Evolutionary conservation across 768 basidiomycete species (phyloP).

Genomic region (Xanthoconium purpureum): DNA sequence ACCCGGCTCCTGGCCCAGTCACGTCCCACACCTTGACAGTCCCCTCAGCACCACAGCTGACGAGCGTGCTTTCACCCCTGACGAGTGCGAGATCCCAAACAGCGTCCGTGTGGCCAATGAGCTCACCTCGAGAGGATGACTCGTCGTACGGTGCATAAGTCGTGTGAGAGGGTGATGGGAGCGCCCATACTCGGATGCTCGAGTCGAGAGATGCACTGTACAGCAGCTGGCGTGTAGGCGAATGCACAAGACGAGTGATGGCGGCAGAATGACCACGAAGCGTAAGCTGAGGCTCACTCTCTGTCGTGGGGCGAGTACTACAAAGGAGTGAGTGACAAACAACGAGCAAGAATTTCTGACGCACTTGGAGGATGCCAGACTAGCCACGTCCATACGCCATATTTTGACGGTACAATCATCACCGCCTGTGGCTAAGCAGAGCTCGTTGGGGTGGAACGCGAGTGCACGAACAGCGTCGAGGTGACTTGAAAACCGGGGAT

Average conservation of each 20-base stretch:
- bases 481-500: conserved; percentile 53
- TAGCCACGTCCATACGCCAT: conserved; percentile 83
- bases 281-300: conserved; percentile 91
- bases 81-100: conserved; percentile 94
- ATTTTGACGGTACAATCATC: conserved; percentile 96
- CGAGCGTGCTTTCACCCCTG: conserved; percentile 77
- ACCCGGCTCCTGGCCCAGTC: conserved; percentile 55
- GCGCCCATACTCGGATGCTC: conserved; percentile 87
- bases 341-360: conserved; percentile 31
- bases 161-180: conserved; percentile 73
- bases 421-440: conserved; percentile 87
- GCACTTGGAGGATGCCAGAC: conserved; percentile 73
- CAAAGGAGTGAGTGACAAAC: conserved; percentile 6
- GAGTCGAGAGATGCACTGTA: conserved; percentile 94
- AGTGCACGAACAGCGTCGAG: conserved; percentile 89
- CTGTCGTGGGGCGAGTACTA: conserved; percentile 71
- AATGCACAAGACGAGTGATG: conserved; percentile 81
- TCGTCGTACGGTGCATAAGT: conserved; percentile 92
- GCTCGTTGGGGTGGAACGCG: conserved; percentile 82
- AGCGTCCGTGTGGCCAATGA: conserved; percentile 92
- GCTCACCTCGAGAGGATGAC: conserved; percentile 67
- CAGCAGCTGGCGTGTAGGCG: conserved; percentile 70
- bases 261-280: conserved; percentile 90
- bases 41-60: conserved; percentile 90
- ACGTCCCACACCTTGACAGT: conserved; percentile 93